phyloP scores from a whole-genome alignment of 164 flowering plant genomes.

The Tinospora cordifolia region DNA sequence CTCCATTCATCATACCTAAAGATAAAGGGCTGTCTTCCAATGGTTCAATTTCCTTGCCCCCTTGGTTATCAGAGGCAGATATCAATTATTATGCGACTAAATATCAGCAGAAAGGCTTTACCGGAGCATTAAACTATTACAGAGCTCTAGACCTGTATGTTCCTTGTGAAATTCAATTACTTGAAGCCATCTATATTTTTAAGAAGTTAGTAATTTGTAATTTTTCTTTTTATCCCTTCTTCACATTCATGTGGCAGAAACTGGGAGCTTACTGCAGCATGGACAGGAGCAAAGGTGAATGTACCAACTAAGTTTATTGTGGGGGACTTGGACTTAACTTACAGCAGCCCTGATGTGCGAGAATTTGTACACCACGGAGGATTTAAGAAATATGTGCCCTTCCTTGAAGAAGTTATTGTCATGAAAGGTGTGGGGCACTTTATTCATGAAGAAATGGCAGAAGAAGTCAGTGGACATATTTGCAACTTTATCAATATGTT shows the following conservation, averaged over 20 bases:
- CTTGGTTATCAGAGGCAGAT: slow-evolving; percentile 63
- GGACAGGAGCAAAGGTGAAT: slow-evolving; percentile 26
- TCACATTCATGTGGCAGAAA: slow-evolving; percentile 22
- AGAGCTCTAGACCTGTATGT: slow-evolving; percentile 53
- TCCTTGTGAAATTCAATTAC: not conserved
- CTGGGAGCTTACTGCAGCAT: slow-evolving; percentile 37
- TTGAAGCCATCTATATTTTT: not conserved
- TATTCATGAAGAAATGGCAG: slow-evolving; percentile 29
- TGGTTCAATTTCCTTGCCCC: slow-evolving; percentile 26
- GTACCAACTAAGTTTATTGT: slow-evolving; percentile 31
- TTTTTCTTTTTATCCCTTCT: not conserved
- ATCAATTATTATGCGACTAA: slow-evolving; percentile 41
- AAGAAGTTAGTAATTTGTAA: not conserved
- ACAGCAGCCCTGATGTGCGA: slow-evolving; percentile 17
- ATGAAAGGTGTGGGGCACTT: slow-evolving; percentile 31
- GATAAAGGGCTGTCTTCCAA: slow-evolving; percentile 27
- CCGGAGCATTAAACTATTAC: slow-evolving; percentile 71
- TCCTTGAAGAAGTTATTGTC: slow-evolving; percentile 23
- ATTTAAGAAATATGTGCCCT: slow-evolving; percentile 24
- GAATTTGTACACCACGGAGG: slow-evolving; percentile 24
- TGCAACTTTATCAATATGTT: slow-evolving; percentile 20
- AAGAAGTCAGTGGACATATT: slow-evolving; percentile 26
- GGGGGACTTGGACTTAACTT: slow-evolving; percentile 33
- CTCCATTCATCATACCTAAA: slow-evolving; percentile 36
- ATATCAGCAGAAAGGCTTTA: slow-evolving; percentile 48